Conservation (phyloP, 768 basidiomycete species). For the Podaxis sp. region DNA sequence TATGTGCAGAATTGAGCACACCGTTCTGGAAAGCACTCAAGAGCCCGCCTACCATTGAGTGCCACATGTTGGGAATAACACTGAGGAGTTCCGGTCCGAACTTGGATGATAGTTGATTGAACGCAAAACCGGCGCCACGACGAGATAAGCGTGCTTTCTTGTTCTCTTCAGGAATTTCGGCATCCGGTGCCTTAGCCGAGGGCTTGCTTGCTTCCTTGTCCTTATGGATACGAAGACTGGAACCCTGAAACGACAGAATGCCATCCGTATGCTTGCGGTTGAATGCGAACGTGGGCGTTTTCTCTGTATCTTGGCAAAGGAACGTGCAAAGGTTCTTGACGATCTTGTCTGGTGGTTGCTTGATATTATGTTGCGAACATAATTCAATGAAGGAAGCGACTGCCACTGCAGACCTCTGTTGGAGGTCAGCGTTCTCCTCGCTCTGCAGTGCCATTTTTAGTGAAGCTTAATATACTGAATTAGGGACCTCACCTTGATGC, state of each 20-base stretch:
- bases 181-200: constrained; percentile 40
- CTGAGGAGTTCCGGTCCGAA: constrained; percentile 76
- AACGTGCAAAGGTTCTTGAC: constrained; percentile 97
- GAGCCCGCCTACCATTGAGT: constrained; percentile 82
- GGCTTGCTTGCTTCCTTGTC: constrained; percentile 28
- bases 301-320: constrained; percentile 86
- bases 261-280: constrained; percentile 62
- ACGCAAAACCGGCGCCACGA: constrained; percentile 83
- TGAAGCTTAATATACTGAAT: not conserved
- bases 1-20: constrained; percentile 31
- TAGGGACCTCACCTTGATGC: constrained; percentile 76
- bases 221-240: constrained; percentile 29
- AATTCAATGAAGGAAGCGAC: constrained; percentile 89
- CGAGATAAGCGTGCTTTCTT: constrained; percentile 70
- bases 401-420: constrained; percentile 82
- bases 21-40: constrained; percentile 66
- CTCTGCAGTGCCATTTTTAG: constrained; percentile 43
- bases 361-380: constrained; percentile 69
- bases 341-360: constrained; percentile 92
- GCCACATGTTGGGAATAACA: constrained; percentile 93
- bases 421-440: constrained; percentile 87
- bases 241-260: constrained; percentile 71
- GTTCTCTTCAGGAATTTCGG: constrained; percentile 51
- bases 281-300: constrained; percentile 86
- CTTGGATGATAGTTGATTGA: constrained; percentile 70